These are phyloP conservation scores for Chlamydomonas sp. DNA, from an alignment of 139 green algal species.

Conservation along the genomic window DNA sequence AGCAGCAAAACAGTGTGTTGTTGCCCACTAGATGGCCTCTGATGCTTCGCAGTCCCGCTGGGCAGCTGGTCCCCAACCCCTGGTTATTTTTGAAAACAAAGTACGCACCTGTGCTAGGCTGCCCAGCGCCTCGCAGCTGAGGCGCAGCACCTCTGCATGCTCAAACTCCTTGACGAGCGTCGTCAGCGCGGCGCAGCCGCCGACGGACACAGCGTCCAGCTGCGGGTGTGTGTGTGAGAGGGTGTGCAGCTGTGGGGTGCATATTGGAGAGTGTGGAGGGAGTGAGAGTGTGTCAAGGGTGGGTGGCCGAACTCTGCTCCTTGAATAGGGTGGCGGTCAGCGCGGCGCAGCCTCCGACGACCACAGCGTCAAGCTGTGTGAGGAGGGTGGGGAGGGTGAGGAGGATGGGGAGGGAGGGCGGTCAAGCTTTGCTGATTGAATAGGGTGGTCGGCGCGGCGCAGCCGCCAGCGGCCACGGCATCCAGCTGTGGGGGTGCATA, in stretches of 20 bases:
- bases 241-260: neutral
- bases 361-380: too few species aligned
- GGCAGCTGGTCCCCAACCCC: too few species aligned
- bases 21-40: too few species aligned
- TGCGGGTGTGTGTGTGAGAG: neutral
- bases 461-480: conserved; percentile 22
- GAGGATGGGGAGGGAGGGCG: too few species aligned
- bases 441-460: conserved; percentile 19
- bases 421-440: too few species aligned
- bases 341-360: too few species aligned
- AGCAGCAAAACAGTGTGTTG: too few species aligned
- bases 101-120: conserved; percentile 35
- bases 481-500: neutral
- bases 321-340: too few species aligned
- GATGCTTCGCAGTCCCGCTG: too few species aligned
- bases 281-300: too few species aligned
- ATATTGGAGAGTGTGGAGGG: neutral
- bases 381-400: too few species aligned
- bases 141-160: conserved; percentile 23
- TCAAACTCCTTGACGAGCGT: conserved; percentile 13
- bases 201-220: conserved; percentile 21
- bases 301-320: too few species aligned
- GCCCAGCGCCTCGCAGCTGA: conserved; percentile 29
- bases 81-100: conserved; percentile 8
- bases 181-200: conserved; percentile 21